Evolutionary conservation across 2,329 filamentous ascomycete species (phyloP).

Genomic region (Monilinia polystroma): DNA sequence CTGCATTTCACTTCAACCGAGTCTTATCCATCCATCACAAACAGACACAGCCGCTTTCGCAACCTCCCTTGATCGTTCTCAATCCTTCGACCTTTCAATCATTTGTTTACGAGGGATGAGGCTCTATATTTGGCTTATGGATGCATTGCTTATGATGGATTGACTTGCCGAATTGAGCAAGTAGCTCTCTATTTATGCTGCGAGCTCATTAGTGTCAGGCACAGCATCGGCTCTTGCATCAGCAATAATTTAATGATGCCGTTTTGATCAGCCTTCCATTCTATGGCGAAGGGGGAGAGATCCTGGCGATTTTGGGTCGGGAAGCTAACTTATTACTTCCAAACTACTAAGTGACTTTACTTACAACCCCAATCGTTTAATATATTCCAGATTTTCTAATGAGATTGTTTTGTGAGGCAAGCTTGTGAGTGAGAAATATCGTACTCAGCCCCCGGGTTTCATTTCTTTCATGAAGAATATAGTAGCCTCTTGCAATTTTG

Average conservation of each 20-base stretch:
- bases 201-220: slow-evolving; percentile 20
- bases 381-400: slow-evolving; percentile 1
- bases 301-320: slow-evolving; percentile 3
- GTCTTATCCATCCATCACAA: slow-evolving; percentile 18
- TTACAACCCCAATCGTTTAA: slow-evolving; percentile 15
- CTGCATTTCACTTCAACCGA: slow-evolving; percentile 4
- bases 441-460: slow-evolving; percentile 17
- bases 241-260: slow-evolving; percentile 10
- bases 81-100: slow-evolving; percentile 19
- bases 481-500: slow-evolving; percentile 17
- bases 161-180: slow-evolving; percentile 19
- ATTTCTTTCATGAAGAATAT: slow-evolving; percentile 17
- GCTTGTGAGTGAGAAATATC: slow-evolving; percentile 17
- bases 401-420: slow-evolving; percentile 21
- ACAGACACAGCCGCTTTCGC: slow-evolving; percentile 20
- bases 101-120: slow-evolving; percentile 14
- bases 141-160: slow-evolving; percentile 18
- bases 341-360: slow-evolving; percentile 15
- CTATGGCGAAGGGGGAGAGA: neutral
- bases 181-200: slow-evolving; percentile 23
- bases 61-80: slow-evolving; percentile 13
- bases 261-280: slow-evolving; percentile 8
- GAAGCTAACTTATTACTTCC: slow-evolving; percentile 8
- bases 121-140: slow-evolving; percentile 23
- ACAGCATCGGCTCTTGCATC: slow-evolving; percentile 23